A percentile compares a stretch with the other conserved stretches of the same genome.
Conservation (phyloP, 305 asterid species). For the Fraxinus baroniana region DNA sequence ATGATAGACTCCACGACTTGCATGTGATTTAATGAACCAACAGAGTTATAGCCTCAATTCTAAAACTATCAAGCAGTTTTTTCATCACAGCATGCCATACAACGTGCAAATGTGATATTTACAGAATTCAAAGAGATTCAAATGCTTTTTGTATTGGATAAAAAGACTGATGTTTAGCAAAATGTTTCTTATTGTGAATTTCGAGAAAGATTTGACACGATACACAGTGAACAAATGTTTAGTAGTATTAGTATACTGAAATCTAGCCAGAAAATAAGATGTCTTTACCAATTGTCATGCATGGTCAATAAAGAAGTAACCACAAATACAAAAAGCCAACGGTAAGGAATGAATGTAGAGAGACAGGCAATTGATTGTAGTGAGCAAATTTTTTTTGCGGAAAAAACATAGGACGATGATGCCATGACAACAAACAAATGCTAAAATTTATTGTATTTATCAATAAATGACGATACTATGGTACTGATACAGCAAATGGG, state of each 20-base stretch:
- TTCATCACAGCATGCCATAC: constrained; percentile 14
- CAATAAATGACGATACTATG: constrained; percentile 12
- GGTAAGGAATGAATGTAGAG: not conserved
- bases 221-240: not conserved
- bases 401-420: not conserved
- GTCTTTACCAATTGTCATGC: not conserved
- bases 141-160: not conserved
- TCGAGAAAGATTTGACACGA: not conserved
- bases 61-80: constrained; percentile 1
- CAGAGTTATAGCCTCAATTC: not conserved
- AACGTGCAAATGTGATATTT: not conserved
- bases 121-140: not conserved
- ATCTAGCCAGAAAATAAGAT: not conserved
- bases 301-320: not conserved
- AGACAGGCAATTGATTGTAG: not conserved
- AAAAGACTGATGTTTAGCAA: not conserved
- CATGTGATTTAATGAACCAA: not conserved
- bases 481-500: not conserved
- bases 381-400: not conserved
- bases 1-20: not conserved
- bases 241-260: not conserved
- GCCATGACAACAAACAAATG: not conserved
- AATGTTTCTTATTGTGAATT: not conserved
- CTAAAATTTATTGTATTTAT: not conserved
- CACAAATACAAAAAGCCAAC: not conserved